Base-by-base conservation (phyloP, 305 asterid species). In the Fraxinus albicans region DNA sequence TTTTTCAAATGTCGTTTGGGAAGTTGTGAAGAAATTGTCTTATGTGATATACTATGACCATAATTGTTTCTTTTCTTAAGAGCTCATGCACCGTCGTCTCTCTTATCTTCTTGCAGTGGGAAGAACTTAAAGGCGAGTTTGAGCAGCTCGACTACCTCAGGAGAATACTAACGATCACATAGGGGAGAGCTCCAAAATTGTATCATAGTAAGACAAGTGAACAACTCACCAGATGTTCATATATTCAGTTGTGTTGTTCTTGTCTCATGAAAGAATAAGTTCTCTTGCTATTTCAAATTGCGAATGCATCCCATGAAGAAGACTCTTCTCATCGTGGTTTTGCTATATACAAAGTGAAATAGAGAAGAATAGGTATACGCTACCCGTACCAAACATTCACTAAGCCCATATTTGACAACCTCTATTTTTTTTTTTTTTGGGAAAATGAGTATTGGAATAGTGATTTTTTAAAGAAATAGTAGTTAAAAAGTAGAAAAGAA, bases 91-190 rank as follows among this genome's bases (percentile, higher is more conserved):
- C 15, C 2, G 6, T 81, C 70, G 72, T 85, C 60, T 85, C 34
- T 74, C 5, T 73, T 17, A 17, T 87, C 83, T 69, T 73, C 21
- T 60, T 85, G 94, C 95, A 95, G 99, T 95, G 99, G 99, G 99
- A 94, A 90, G 95, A 91, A 84, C 88, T 94, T 85, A 89, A 84
- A 85, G 99, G 99, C 36, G 97, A 87, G 83, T 90, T 88, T 31
- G 91, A 92, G 91, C 99, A 95, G 90, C 89, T 95, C 7, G 96
- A 94, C 29, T 91, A 91, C 87, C 97, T 95, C 25, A 89, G 94
- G 58, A 88, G 82, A 82, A 82, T 89, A 69, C 91, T 23, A 77
- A 83, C 25, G 87, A 85, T 81, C 78, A 78, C 84, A 79, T 87
- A 50, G 87, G 83, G 19, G 72, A 75, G 50, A 82, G 81, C 83